Conservation (phyloP, 352 stramenopile genomes). For the Hyaloperonospora brassicae region DNA sequence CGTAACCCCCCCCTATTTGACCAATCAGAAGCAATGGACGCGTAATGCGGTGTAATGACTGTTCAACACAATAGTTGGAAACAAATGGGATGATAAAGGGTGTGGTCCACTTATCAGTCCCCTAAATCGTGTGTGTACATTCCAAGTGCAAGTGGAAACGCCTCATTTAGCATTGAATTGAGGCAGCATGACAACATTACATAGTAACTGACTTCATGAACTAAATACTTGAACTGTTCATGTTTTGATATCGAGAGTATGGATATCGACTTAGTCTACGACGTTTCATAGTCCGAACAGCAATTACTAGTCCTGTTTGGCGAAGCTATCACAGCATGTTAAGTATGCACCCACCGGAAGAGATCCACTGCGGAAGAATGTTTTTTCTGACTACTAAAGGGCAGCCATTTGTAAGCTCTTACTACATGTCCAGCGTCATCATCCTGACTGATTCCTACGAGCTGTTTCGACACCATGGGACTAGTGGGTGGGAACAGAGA, state of each 20-base stretch:
- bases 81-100: too few relatives aligned
- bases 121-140: slow-evolving; percentile 16
- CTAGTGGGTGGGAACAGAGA: slow-evolving; percentile 31
- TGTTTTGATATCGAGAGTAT: slow-evolving; percentile 69
- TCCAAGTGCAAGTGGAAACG: slow-evolving; percentile 18
- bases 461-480: slow-evolving; percentile 52
- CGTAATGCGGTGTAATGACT: too few relatives aligned
- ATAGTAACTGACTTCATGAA: slow-evolving; percentile 22
- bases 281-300: slow-evolving; percentile 40
- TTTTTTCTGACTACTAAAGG: slow-evolving; percentile 38
- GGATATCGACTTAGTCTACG: slow-evolving; percentile 79
- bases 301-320: slow-evolving; percentile 43
- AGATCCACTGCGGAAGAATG: slow-evolving; percentile 61
- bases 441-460: slow-evolving; percentile 54
- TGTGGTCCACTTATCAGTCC: too few relatives aligned
- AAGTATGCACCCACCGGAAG: slow-evolving; percentile 40
- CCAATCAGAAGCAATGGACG: too few relatives aligned
- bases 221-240: slow-evolving; percentile 37
- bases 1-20: too few relatives aligned
- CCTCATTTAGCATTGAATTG: slow-evolving; percentile 48
- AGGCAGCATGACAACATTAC: slow-evolving; percentile 63
- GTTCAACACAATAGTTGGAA: too few relatives aligned
- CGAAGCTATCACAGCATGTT: slow-evolving; percentile 47
- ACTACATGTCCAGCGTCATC: slow-evolving; percentile 43
- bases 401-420: slow-evolving; percentile 22